Conservation (phyloP, 75 land plant genomes). For the Larix kaempferi region DNA sequence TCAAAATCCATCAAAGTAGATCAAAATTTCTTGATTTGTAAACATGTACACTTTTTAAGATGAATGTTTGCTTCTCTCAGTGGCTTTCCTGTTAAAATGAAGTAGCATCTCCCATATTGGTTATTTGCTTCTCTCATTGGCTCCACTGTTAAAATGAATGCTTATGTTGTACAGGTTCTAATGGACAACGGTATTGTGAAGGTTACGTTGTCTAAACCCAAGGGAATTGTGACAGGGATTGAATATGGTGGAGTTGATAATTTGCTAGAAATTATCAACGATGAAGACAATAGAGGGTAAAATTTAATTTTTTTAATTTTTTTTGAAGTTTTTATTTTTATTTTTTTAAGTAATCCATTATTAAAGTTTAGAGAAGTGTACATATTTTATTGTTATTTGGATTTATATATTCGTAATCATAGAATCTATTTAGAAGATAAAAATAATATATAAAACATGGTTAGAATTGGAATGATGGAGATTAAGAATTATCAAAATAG, state of each 20-base stretch:
- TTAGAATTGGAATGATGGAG: too few species aligned
- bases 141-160: neutral
- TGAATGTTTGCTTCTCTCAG: too few species aligned
- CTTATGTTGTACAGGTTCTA: constrained; percentile 49
- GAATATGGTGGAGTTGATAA: constrained; percentile 63
- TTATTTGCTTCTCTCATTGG: neutral
- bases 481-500: too few species aligned
- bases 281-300: constrained; percentile 73
- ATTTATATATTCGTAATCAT: neutral
- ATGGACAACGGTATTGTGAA: constrained; percentile 73
- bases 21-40: too few species aligned
- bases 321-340: neutral
- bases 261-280: constrained; percentile 58
- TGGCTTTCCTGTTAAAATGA: too few species aligned
- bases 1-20: too few species aligned
- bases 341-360: neutral
- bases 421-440: neutral
- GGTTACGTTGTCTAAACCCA: constrained; percentile 70
- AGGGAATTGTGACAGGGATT: constrained; percentile 63
- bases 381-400: neutral
- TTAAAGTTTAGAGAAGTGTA: neutral
- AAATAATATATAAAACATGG: neutral
- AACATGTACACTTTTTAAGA: too few species aligned
- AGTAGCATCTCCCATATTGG: neutral
- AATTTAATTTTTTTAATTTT: neutral